A percentile compares a stretch with the other conserved stretches of the same genome.
Conservation (phyloP, 306 rosid genomes). For the Rubus idaeus region DNA sequence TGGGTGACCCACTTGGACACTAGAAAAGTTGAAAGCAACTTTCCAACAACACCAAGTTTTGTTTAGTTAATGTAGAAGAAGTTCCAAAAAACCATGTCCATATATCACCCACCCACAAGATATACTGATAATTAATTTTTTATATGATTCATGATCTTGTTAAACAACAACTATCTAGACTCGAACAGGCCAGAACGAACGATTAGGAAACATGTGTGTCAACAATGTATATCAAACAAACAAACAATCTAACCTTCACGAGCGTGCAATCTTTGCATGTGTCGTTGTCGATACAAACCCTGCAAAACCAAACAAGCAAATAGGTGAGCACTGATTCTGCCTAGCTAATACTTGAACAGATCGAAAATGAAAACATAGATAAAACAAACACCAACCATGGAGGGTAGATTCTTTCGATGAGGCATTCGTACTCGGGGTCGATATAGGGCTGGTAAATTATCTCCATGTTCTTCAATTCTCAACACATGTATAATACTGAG, state of each 20-base stretch:
- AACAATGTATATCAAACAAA: neutral
- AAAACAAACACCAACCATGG: conserved; percentile 53
- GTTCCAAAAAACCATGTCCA: conserved; percentile 6
- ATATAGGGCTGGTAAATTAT: conserved; percentile 52
- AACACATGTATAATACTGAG: neutral
- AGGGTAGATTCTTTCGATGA: conserved; percentile 82
- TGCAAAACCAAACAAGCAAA: conserved; percentile 32
- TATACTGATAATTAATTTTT: neutral
- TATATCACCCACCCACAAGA: conserved; percentile 1
- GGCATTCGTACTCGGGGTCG: conserved; percentile 67
- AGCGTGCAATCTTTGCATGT: conserved; percentile 67
- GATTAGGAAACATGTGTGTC: neutral
- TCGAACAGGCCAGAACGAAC: neutral
- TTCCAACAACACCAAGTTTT: neutral
- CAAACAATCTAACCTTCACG: conserved; percentile 57
- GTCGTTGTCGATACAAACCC: conserved; percentile 86
- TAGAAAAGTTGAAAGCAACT: neutral
- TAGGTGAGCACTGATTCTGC: neutral
- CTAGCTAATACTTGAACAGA: neutral
- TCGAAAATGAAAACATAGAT: neutral
- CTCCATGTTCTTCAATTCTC: conserved; percentile 45
- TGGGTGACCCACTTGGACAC: neutral
- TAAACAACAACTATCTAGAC: neutral
- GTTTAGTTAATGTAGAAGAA: neutral
- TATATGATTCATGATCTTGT: neutral